These are phyloP conservation scores for Aureococcus anophagefferens DNA, from an alignment of 108 stramenopile species.

Conservation along the genomic window DNA sequence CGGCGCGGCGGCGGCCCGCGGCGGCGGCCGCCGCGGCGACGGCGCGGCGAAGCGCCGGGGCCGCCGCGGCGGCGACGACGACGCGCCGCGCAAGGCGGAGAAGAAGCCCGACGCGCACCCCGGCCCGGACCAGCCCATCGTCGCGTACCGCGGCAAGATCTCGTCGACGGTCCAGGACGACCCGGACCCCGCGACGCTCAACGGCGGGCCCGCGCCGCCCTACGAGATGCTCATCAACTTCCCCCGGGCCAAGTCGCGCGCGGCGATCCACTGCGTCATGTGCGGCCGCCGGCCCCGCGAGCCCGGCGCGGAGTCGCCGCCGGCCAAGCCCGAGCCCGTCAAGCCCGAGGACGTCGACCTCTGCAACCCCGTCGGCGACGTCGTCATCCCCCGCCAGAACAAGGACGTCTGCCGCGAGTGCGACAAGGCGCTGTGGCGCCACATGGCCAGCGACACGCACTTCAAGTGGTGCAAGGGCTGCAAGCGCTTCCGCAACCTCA, in stretches of 20 bases:
- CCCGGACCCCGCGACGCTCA: not conserved
- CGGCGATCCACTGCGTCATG: conserved; percentile 8
- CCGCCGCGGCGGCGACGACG: too few species aligned
- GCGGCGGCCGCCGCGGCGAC: too few species aligned
- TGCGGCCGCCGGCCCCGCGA: conserved; percentile 6
- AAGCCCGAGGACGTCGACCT: not conserved
- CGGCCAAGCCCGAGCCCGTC: not conserved
- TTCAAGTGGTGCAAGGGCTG: conserved; percentile 26
- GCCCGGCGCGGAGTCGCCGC: not conserved
- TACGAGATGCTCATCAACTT: conserved; percentile 13
- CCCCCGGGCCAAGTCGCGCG: conserved; percentile 3
- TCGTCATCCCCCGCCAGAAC: conserved; percentile 18
- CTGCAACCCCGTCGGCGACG: not conserved
- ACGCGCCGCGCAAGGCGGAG: too few species aligned
- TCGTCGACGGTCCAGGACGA: not conserved
- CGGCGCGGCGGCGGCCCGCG: too few species aligned
- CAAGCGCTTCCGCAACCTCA: conserved; percentile 15
- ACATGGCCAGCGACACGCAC: not conserved
- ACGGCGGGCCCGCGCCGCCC: not conserved
- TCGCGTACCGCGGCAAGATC: not conserved
- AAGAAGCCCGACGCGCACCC: too few species aligned
- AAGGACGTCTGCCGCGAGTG: conserved; percentile 20
- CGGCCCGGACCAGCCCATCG: not conserved
- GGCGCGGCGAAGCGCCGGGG: too few species aligned
- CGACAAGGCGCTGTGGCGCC: conserved; percentile 14